Evolutionary conservation across 176 grass and related monocot genomes (phyloP).

Genomic region (Otatea glauca): DNA sequence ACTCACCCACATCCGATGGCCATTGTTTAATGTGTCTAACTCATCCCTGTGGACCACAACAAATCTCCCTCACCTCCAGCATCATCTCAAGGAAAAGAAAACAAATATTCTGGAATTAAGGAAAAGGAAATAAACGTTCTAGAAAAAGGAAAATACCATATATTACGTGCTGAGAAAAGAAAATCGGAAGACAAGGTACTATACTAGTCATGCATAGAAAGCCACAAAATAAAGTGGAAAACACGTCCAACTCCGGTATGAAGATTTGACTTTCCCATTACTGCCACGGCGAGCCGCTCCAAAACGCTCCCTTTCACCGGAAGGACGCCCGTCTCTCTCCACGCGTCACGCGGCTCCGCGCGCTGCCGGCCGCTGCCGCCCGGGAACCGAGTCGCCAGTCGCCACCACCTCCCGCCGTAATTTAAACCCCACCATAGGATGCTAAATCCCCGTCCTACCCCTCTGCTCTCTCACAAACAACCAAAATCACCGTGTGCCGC

Average conservation of each 20-base stretch:
- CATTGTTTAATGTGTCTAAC: too few species aligned
- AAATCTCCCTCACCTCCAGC: too few species aligned
- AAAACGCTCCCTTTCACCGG: background rate
- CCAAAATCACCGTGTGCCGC: background rate
- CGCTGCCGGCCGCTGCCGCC: conserved; percentile 48
- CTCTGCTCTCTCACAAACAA: background rate
- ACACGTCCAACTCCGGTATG: background rate
- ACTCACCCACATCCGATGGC: too few species aligned
- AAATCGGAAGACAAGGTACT: too few species aligned
- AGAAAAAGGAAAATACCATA: too few species aligned
- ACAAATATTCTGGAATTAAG: too few species aligned
- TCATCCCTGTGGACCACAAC: too few species aligned
- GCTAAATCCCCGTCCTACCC: conserved; percentile 22
- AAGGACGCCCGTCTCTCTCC: background rate
- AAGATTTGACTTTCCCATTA: background rate
- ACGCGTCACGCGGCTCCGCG: conserved; percentile 37
- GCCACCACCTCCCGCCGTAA: conserved; percentile 33
- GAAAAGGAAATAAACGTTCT: too few species aligned
- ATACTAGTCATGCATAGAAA: too few species aligned
- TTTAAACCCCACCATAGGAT: conserved; percentile 17
- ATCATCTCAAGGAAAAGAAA: too few species aligned
- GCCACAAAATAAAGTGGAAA: background rate
- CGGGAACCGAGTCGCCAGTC: conserved; percentile 38
- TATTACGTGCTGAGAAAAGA: too few species aligned
- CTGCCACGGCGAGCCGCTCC: background rate